A percentile compares a stretch with the other conserved stretches of the same genome.
Evolutionary conservation across 1,139 yeast species (phyloP).

Genomic region (Sugiyamaella grinbergsii): DNA sequence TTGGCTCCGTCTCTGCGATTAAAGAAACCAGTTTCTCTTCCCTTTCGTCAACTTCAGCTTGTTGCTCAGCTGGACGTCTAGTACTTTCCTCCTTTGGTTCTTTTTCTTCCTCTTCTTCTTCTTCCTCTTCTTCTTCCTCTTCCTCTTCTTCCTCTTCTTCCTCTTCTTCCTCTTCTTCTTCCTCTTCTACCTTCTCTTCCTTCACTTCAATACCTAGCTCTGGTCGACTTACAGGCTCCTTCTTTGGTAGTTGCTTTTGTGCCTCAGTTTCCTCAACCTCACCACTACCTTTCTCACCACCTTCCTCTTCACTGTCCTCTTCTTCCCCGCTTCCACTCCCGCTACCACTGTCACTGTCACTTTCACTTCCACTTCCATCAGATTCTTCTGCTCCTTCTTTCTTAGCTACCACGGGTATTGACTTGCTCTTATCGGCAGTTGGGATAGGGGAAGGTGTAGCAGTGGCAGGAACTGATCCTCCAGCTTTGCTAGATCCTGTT

Average conservation of each 20-base stretch:
- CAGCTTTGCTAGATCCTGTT: too few relatives aligned
- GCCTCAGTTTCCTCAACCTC: slow-evolving; percentile 17
- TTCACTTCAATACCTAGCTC: not conserved
- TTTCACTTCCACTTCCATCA: slow-evolving; percentile 21
- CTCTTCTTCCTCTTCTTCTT: slow-evolving; percentile 13
- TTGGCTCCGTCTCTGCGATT: slow-evolving; percentile 20
- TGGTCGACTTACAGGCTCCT: slow-evolving; percentile 17
- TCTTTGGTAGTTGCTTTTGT: slow-evolving; percentile 14
- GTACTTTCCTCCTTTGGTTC: slow-evolving; percentile 6
- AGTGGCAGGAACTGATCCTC: slow-evolving; percentile 5
- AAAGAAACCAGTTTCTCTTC: slow-evolving; percentile 20
- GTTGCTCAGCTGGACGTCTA: slow-evolving; percentile 19
- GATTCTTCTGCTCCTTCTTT: not conserved
- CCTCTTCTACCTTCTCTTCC: slow-evolving; percentile 15
- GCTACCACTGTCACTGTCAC: slow-evolving; percentile 19
- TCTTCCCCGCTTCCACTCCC: slow-evolving; percentile 13
- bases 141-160: slow-evolving; percentile 12
- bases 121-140: slow-evolving; percentile 14
- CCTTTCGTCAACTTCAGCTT: too few relatives aligned
- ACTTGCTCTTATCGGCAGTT: not conserved
- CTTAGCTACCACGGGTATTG: slow-evolving; percentile 1
- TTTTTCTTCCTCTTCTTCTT: slow-evolving; percentile 16
- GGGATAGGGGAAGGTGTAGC: not conserved
- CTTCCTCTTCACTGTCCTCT: slow-evolving; percentile 18
- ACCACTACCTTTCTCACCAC: slow-evolving; percentile 18